phyloP scores from a whole-genome alignment of 306 rosid species.

The Dalbergia cultrata region DNA sequence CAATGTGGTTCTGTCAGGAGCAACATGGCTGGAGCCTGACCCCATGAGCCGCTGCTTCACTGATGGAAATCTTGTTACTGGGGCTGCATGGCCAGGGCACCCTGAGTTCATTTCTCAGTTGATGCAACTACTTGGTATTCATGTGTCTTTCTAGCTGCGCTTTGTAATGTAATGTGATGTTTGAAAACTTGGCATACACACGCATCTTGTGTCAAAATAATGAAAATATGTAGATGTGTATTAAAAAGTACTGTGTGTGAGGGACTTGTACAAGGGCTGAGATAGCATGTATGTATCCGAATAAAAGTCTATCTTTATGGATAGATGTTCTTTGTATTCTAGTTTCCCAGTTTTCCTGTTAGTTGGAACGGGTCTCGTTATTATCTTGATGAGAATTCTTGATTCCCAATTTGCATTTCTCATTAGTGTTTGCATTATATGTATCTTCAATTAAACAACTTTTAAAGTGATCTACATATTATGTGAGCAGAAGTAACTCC shows the following conservation, averaged over 20 bases:
- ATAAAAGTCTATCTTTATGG: not conserved
- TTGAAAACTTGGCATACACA: not conserved
- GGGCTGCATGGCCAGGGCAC: slow-evolving; percentile 90
- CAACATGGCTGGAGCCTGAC: slow-evolving; percentile 88
- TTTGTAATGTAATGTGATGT: not conserved
- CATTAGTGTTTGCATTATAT: no score
- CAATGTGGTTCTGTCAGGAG: slow-evolving; percentile 73
- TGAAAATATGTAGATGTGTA: slow-evolving; percentile 35
- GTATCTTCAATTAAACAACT: no score
- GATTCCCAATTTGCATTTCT: no score
- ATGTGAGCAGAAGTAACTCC: no score
- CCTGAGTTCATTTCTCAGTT: slow-evolving; percentile 89
- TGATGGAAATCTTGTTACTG: slow-evolving; percentile 85
- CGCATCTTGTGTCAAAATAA: slow-evolving; percentile 31
- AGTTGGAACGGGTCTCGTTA: no score
- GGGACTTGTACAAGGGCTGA: slow-evolving; percentile 27
- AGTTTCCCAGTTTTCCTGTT: no score
- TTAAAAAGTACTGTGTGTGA: slow-evolving; percentile 12
- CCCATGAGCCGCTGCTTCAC: slow-evolving; percentile 88
- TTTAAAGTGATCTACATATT: no score
- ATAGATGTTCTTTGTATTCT: not conserved
- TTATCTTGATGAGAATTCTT: no score
- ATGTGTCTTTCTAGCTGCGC: slow-evolving; percentile 59
- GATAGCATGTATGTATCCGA: not conserved
- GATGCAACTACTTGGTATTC: slow-evolving; percentile 71